Conservation (phyloP, 352 stramenopile species). For the Plasmopara muralis region DNA sequence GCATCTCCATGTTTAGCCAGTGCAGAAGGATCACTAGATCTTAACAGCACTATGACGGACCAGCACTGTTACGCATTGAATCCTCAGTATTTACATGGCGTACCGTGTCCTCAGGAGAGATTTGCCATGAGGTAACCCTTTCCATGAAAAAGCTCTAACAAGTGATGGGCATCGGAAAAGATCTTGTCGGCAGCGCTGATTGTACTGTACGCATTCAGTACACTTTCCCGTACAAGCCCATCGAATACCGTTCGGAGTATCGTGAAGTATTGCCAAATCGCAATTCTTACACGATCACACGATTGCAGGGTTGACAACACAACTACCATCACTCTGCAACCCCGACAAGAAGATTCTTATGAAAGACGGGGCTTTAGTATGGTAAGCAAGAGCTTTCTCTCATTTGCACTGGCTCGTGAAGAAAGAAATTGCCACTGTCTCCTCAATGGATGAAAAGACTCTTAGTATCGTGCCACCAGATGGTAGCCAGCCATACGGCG, state of each 20-base stretch:
- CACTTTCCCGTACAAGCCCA: background rate
- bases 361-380: slow-evolving; percentile 10
- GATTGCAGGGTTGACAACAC: slow-evolving; percentile 29
- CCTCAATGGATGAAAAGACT: background rate
- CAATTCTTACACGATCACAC: slow-evolving; percentile 26
- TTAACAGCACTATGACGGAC: too few species aligned
- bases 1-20: too few species aligned
- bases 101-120: background rate
- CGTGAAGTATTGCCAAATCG: background rate
- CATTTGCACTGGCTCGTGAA: background rate
- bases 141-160: background rate
- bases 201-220: background rate
- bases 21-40: too few species aligned
- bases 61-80: background rate
- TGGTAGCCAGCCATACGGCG: slow-evolving; percentile 10
- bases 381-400: slow-evolving; percentile 1
- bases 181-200: background rate
- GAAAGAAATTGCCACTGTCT: background rate
- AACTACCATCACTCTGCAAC: slow-evolving; percentile 31
- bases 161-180: background rate
- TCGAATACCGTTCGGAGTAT: background rate
- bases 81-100: background rate
- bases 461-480: background rate
- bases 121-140: background rate
- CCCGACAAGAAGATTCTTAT: slow-evolving; percentile 23